Percentiles rank a stretch among this genome's conserved stretches.
phyloP scores from a whole-genome alignment of 2,329 filamentous ascomycete species.

The Albifimbria verrucaria region DNA sequence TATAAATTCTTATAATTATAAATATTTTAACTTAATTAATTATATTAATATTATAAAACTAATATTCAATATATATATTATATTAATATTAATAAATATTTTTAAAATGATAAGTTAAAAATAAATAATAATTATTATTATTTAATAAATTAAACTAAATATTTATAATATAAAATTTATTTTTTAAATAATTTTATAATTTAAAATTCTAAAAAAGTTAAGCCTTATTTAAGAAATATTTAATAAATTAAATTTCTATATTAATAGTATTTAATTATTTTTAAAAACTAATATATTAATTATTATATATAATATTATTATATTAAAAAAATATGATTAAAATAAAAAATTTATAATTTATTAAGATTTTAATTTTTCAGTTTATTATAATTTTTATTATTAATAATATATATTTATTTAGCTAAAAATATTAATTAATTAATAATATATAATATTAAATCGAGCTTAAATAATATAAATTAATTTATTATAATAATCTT shows the following conservation, averaged over 20 bases:
- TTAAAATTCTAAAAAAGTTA: neutral
- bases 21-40: neutral
- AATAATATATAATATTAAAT: neutral
- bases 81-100: neutral
- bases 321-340: neutral
- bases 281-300: constrained; percentile 1
- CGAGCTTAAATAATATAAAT: neutral
- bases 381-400: neutral
- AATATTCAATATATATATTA: neutral
- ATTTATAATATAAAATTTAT: neutral
- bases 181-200: neutral
- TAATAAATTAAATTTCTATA: constrained; percentile 1
- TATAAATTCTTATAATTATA: neutral
- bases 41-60: neutral
- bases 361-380: neutral
- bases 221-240: neutral
- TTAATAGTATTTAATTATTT: neutral
- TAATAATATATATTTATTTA: neutral
- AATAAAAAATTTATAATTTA: neutral
- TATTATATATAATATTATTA: neutral
- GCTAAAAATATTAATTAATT: neutral
- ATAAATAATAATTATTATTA: neutral
- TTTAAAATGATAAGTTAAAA: neutral
- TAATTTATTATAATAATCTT: neutral
- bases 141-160: neutral